Evolutionary conservation across 176 grass and related monocot species (phyloP).

Genomic region (Rhynchospora tenuis): DNA sequence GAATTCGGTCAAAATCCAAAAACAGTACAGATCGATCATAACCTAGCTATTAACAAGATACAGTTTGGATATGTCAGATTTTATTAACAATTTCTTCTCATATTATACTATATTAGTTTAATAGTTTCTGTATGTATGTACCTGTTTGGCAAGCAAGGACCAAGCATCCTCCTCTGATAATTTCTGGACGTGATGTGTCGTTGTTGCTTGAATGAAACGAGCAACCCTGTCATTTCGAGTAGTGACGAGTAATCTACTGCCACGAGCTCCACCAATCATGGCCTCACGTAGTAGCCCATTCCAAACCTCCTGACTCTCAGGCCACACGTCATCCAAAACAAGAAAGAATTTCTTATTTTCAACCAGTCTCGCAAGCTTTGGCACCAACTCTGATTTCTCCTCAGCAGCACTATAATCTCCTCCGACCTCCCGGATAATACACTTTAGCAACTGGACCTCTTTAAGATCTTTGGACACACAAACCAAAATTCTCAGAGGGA

Average conservation of each 20-base stretch:
- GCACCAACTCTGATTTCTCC: background rate
- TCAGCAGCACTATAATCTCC: background rate
- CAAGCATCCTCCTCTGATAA: slow-evolving; percentile 19
- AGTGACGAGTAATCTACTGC: slow-evolving; percentile 20
- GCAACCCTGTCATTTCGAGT: slow-evolving; percentile 16
- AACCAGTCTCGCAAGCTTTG: background rate
- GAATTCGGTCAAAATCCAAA: too few species aligned
- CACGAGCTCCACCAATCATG: background rate
- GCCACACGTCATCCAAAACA: slow-evolving; percentile 44
- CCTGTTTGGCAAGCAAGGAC: slow-evolving; percentile 18
- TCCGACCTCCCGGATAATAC: background rate
- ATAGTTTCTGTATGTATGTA: background rate
- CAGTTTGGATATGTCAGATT: too few species aligned
- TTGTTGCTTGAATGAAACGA: background rate
- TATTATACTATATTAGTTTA: too few species aligned
- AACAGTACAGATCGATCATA: too few species aligned
- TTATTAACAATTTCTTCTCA: too few species aligned
- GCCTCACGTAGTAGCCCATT: background rate
- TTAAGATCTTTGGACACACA: background rate
- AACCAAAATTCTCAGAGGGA: slow-evolving; percentile 14
- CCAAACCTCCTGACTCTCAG: slow-evolving; percentile 3
- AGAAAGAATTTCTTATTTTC: slow-evolving; percentile 15
- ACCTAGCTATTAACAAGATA: too few species aligned
- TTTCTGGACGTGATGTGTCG: slow-evolving; percentile 1
- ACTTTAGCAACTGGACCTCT: background rate